Evolutionary conservation across 345 rosid species (phyloP), one percentile per base, ranked within the genome.

Genomic region (Acer negundo): DNA sequence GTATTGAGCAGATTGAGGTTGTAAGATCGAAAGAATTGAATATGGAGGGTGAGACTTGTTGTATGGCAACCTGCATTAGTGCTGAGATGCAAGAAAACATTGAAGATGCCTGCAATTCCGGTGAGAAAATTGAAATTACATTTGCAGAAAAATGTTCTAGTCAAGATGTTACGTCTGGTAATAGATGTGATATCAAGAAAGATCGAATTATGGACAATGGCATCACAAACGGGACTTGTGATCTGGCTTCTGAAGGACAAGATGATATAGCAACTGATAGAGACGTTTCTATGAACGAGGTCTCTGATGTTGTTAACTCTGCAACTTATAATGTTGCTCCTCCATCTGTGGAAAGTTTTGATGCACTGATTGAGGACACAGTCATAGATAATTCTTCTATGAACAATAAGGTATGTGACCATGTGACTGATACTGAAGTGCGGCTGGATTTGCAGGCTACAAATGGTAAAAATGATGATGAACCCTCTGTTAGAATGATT

Each of bases 371-470:
- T 40, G 86, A 77, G 72, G 26, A 63, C 40, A 10, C 46, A 38
- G 68, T 65, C 35, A 49, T 44, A 70, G 82, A 63, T 62, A 72
- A 67, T 49, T 78, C 79, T 59, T 75, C 82, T 67, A 75, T 26
- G 40, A 76, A 81, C n/a, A 64, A 58, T 77, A 79, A 78, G 62
- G 68, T 46, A 61, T 75, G 51, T 82, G 77, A 80, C 73, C n/a
- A 4, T 53, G 49, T 68, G 71, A 79, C 74, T 69, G 63, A 70
- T 53, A 71, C 67, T 47, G 82, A 84, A 75, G 77, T 62, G 80
- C 75, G 67, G 51, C 87, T 64, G 70, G 86, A 83, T 69, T 47
- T 70, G 26, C 69, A 77, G 26, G 20, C 78, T 67, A 23, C 83
- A 20, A 62, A 66, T 61, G 76, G 31, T 69, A 72, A 69, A 71